Conservation (phyloP, 352 stramenopile genomes). For the Globisporangium orthogonon region DNA sequence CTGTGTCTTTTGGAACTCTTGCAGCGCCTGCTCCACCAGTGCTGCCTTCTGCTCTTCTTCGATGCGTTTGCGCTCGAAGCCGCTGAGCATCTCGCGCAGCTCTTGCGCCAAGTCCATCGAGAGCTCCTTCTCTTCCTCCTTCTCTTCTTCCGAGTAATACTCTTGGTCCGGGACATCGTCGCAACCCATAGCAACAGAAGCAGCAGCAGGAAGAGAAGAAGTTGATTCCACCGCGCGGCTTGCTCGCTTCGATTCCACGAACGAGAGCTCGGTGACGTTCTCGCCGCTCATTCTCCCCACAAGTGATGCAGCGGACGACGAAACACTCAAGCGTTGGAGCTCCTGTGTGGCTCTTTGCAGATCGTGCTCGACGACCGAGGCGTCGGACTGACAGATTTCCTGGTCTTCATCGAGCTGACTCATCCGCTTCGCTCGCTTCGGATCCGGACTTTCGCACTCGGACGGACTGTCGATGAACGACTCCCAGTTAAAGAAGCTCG, state of each 20-base stretch:
- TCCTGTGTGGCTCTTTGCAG: neutral
- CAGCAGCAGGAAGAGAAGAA: neutral
- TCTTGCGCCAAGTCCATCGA: constrained; percentile 39
- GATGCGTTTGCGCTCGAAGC: constrained; percentile 48
- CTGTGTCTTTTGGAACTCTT: constrained; percentile 44
- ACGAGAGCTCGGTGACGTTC: constrained; percentile 8
- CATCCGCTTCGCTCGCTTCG: constrained; percentile 17
- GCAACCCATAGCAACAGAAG: neutral
- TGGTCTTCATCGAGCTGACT: constrained; percentile 1
- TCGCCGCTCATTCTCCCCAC: neutral
- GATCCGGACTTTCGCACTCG: constrained; percentile 21
- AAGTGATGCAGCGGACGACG: neutral
- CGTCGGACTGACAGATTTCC: neutral
- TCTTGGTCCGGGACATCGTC: constrained; percentile 5
- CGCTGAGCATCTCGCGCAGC: constrained; percentile 52
- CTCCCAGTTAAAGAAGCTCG: constrained; percentile 48
- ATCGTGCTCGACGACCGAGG: constrained; percentile 1
- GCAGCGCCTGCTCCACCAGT: constrained; percentile 37
- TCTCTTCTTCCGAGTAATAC: constrained; percentile 13
- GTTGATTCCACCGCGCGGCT: neutral
- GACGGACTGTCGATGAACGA: constrained; percentile 57
- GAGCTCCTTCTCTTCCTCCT: constrained; percentile 32
- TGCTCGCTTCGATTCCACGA: neutral
- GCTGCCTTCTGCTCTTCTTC: constrained; percentile 59
- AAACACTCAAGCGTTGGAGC: constrained; percentile 5